A percentile compares a stretch with the other conserved stretches of the same genome.
Conservation (phyloP, 208 protist genomes). For the Angomonas ambiguus region DNA sequence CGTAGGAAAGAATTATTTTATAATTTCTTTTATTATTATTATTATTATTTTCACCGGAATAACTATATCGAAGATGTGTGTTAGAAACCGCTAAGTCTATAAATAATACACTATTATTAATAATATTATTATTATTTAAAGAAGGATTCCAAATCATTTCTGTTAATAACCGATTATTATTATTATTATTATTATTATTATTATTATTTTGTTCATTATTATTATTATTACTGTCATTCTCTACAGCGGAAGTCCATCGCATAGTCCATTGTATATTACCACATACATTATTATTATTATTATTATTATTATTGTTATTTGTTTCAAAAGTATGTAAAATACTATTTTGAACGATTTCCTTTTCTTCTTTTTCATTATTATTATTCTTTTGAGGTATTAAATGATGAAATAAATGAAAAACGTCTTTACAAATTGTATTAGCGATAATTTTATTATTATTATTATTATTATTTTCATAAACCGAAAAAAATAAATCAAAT, state of each 20-base stretch:
- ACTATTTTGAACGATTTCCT: too few relatives aligned
- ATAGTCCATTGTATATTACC: too few relatives aligned
- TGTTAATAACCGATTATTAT: background rate
- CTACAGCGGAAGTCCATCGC: too few relatives aligned
- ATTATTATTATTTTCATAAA: conserved; percentile 2
- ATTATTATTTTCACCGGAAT: background rate
- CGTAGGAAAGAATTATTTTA: too few relatives aligned
- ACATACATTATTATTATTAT: conserved; percentile 4
- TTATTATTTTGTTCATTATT: background rate
- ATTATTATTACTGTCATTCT: too few relatives aligned
- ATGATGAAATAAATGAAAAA: too few relatives aligned
- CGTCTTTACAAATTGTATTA: too few relatives aligned
- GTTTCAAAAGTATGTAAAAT: too few relatives aligned
- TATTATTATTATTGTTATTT: too few relatives aligned
- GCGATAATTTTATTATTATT: background rate
- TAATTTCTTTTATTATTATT: too few relatives aligned
- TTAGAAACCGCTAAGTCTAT: background rate
- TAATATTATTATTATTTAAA: conserved; percentile 2
- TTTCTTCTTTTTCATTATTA: too few relatives aligned
- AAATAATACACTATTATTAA: background rate
- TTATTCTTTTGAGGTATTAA: too few relatives aligned
- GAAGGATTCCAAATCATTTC: background rate
- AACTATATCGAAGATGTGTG: background rate
- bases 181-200: background rate
- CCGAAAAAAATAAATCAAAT: background rate